Evolutionary conservation across 768 basidiomycete genomes (phyloP), one percentile per base, ranked within the genome.

Genomic region (Neoboletus subvelutipes): DNA sequence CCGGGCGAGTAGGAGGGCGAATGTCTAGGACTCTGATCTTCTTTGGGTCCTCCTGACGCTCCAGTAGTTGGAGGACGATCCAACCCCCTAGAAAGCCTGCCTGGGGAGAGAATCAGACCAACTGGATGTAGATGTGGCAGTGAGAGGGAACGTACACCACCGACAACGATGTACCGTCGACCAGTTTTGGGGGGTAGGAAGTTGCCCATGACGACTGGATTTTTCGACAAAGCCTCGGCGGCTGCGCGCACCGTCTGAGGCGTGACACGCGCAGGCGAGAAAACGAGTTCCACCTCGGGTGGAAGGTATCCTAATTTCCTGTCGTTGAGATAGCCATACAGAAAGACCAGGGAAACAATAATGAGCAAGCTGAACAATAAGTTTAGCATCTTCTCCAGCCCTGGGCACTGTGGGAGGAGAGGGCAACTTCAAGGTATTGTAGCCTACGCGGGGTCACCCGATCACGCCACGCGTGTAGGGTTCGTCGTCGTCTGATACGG

Each of bases 81-180:
- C 90, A 92, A 8, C 87, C 86, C 13, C 89, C 89, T 4, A 90
- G 70, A 57, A 90, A 90, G 1, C 89, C 89, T 5, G 83, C 82
- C 88, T 90, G 34, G 46, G 28, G 26, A 29, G 12, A 50, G 1
- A 36, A 37, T 61, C 26, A 50, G 50, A 11, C 24, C 20, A n/a
- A 29, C 6, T 37, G 33, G 28, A 3, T 15, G 45, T 5, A 1
- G 11, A 12, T 10, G 45, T 40, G 50, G 31, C 26, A 50, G 8
- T 15, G 17, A 31, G 8, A 28, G 8, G 22, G 40, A 43, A 80
- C 82, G 59, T 66, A 88, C 87, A 62, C 90, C 89, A 54, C 90
- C 90, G 37, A 88, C 79, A 5, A 92, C 78, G 56, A 91, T 88
- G 67, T 92, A 91, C 48, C 84, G 77, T 54, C 89, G 78, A 20